Conservation (phyloP, 371 early-diverging fungal species). For the Lichtheimia corymbifera region DNA sequence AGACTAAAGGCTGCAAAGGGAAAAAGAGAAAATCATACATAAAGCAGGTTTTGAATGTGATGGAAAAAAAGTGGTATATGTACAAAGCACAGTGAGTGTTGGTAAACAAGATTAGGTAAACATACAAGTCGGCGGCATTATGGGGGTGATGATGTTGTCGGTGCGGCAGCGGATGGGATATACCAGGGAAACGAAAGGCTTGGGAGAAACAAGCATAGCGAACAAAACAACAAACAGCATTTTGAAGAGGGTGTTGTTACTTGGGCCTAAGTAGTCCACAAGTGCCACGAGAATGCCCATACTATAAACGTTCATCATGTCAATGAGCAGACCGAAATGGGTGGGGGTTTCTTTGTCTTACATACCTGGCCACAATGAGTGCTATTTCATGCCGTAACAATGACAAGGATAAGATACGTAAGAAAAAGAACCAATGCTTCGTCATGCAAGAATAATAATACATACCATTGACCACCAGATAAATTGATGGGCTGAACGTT, state of each 20-base stretch:
- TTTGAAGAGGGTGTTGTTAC: background rate
- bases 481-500: conserved; percentile 29
- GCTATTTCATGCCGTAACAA: conserved; percentile 5
- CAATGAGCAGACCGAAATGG: background rate
- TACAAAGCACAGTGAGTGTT: background rate
- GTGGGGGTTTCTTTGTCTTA: conserved; percentile 2
- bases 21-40: background rate
- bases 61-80: background rate
- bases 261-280: conserved; percentile 11
- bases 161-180: background rate
- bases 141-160: no score
- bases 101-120: background rate
- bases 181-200: background rate
- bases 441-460: background rate
- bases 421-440: background rate
- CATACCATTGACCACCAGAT: conserved; percentile 34
- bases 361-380: conserved; percentile 32
- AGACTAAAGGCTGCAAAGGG: no score
- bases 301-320: conserved; percentile 3
- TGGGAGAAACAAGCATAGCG: background rate
- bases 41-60: conserved; percentile 2
- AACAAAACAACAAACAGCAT: background rate
- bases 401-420: background rate
- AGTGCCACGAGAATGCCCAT: conserved; percentile 7
- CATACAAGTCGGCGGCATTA: no score